phyloP scores from a whole-genome alignment of 768 basidiomycete genomes.

The Gyrodon lividus region DNA sequence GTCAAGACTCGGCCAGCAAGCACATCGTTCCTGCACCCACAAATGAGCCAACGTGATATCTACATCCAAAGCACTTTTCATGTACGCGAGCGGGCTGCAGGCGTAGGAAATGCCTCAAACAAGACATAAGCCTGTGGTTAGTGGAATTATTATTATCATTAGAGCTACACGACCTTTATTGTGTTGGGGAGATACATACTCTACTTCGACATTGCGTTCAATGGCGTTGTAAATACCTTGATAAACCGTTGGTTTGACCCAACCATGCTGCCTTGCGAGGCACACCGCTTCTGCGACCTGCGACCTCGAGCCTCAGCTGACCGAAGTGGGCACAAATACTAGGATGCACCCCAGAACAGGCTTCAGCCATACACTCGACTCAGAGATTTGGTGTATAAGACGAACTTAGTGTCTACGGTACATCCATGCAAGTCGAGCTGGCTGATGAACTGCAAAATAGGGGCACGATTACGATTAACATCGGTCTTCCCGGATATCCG shows the following conservation, averaged over 20 bases:
- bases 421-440: constrained; percentile 16
- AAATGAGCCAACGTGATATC: neutral
- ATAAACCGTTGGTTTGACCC: constrained; percentile 48
- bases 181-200: neutral
- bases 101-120: constrained; percentile 40
- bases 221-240: constrained; percentile 50
- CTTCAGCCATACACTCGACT: neutral
- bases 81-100: constrained; percentile 22
- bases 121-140: constrained; percentile 36
- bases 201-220: constrained; percentile 30
- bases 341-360: constrained; percentile 13
- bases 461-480: too few species aligned
- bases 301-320: neutral
- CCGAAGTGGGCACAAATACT: neutral
- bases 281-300: constrained; percentile 44
- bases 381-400: neutral
- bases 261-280: constrained; percentile 44
- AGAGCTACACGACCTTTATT: too few species aligned
- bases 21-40: constrained; percentile 7
- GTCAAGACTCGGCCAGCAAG: constrained; percentile 12
- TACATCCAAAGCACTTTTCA: too few species aligned
- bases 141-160: neutral
- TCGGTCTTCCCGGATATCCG: too few species aligned
- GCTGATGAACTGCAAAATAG: constrained; percentile 8
- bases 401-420: constrained; percentile 21